Base-by-base conservation (phyloP, 495 filamentous ascomycete species). In the Aspergillus homomorphus region DNA sequence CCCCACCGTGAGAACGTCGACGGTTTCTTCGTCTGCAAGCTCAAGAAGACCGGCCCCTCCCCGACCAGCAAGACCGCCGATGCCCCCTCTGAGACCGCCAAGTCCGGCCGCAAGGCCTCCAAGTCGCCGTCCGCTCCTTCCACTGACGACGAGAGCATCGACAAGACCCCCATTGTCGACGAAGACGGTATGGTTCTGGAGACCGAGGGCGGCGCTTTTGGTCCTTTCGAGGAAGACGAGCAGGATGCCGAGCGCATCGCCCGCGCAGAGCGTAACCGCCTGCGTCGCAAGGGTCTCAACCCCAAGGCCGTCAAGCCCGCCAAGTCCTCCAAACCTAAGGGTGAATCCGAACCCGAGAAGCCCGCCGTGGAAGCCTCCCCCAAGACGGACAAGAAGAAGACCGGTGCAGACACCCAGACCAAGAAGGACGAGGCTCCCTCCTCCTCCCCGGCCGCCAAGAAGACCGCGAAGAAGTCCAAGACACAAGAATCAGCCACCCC, bases 11-110 rank as follows among this genome's bases (percentile, higher is more conserved):
- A 93, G 78, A 98, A 98, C 77, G 89, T 98, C 23, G 94, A 98
- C 63, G 94, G 94, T 54, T 98, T 98, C 86, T 98, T 95, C 70
- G 94, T 98, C 56, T 88, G 90, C 66, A 98, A 98, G 74, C 87
- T 98, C 69, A 93, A 95, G 77, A 98, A 98, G 83, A 83, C 82
- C 26, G 94, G 84, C 14, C 89, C 88, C 0, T 89, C 87, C 14
- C 84, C 88, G 0, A 73, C 75, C 28, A 81, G 80, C 41, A 79
- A 82, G 58, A 66, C 75, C 19, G 73, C 63, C 18, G 70, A 66
- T 18, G 72, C 59, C 20, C 56, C 63, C 20, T 62, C 62, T 45
- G 66, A 56, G 18, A 24, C 61, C 20, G 61, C 62, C 23, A 42
- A 61, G 33, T 38, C 33, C 2, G 59, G 45, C 19, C 54, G 65